Percentiles rank a stretch among this genome's conserved stretches.
Conservation (phyloP, 441 rosid genomes). For the Euphorbia schlechtendalii region DNA sequence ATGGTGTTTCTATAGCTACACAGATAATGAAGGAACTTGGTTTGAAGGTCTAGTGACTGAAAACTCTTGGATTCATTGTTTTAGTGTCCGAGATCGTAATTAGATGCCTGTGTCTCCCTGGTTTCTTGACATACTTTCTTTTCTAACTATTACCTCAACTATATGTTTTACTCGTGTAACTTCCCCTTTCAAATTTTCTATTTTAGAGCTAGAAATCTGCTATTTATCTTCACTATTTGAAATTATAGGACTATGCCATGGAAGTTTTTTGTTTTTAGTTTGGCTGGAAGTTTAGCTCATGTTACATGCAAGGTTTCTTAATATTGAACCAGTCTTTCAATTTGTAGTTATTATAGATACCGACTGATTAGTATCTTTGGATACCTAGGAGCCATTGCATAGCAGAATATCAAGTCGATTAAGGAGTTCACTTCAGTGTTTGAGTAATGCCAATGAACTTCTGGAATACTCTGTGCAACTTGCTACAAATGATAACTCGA, state of each 20-base stretch:
- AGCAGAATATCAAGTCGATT: slow-evolving; percentile 86
- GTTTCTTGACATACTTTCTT: neutral
- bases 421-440: slow-evolving; percentile 70
- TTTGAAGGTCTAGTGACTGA: slow-evolving; percentile 57
- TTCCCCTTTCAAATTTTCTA: neutral
- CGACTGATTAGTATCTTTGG: slow-evolving; percentile 10
- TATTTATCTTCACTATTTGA: neutral
- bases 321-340: slow-evolving; percentile 14
- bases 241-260: slow-evolving; percentile 76
- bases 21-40: slow-evolving; percentile 99
- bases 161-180: neutral
- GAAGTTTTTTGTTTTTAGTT: slow-evolving; percentile 96
- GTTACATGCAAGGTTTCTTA: slow-evolving; percentile 27
- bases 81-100: neutral
- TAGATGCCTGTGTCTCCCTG: neutral
- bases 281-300: slow-evolving; percentile 98
- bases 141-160: neutral
- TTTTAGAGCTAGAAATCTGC: neutral
- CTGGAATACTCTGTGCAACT: slow-evolving; percentile 94
- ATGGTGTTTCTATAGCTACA: slow-evolving; percentile 96
- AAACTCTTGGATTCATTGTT: slow-evolving; percentile 3
- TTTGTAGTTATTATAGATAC: slow-evolving; percentile 5
- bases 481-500: slow-evolving; percentile 97
- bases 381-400: slow-evolving; percentile 85
- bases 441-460: slow-evolving; percentile 52